These are phyloP conservation scores for Ophiostoma novo-ulmi DNA, from an alignment of 2,329 filamentous ascomycete species.

Conservation along the genomic window DNA sequence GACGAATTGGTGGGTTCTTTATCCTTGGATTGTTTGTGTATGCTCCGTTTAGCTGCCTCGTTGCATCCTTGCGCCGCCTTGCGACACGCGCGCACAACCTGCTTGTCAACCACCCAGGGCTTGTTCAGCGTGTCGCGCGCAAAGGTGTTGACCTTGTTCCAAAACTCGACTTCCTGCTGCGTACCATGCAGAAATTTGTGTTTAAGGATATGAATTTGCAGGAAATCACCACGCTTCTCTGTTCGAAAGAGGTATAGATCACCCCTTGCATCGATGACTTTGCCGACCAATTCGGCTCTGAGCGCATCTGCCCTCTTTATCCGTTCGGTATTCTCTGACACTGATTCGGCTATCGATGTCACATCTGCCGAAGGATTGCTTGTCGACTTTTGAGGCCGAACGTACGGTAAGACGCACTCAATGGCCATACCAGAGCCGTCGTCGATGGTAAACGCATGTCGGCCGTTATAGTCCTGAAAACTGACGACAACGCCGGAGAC, in stretches of 20 bases:
- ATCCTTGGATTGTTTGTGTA: neutral
- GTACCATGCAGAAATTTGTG: slow-evolving; percentile 47
- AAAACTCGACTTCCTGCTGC: slow-evolving; percentile 53
- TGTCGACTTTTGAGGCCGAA: neutral
- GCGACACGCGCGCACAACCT: slow-evolving; percentile 47
- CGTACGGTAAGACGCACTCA: slow-evolving; percentile 39
- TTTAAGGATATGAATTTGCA: slow-evolving; percentile 50
- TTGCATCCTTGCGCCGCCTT: slow-evolving; percentile 39
- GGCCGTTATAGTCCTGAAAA: slow-evolving; percentile 46
- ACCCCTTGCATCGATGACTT: slow-evolving; percentile 55
- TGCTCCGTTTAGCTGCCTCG: neutral
- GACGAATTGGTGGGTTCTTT: neutral
- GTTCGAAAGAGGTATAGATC: slow-evolving; percentile 41
- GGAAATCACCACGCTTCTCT: slow-evolving; percentile 33
- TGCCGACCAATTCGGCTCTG: slow-evolving; percentile 34
- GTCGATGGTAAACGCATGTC: slow-evolving; percentile 55
- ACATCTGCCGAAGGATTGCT: too few relatives aligned
- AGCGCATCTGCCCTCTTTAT: neutral
- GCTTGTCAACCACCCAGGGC: slow-evolving; percentile 51
- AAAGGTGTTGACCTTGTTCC: slow-evolving; percentile 52
- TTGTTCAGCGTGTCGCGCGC: slow-evolving; percentile 44
- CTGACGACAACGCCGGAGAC: slow-evolving; percentile 66
- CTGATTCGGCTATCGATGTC: neutral
- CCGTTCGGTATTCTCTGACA: neutral
- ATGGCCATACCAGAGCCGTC: slow-evolving; percentile 59